Percentiles rank a stretch among this genome's conserved stretches.
Evolutionary conservation across 1,139 yeast genomes (phyloP).

Genomic region (Candida tropicalis): DNA sequence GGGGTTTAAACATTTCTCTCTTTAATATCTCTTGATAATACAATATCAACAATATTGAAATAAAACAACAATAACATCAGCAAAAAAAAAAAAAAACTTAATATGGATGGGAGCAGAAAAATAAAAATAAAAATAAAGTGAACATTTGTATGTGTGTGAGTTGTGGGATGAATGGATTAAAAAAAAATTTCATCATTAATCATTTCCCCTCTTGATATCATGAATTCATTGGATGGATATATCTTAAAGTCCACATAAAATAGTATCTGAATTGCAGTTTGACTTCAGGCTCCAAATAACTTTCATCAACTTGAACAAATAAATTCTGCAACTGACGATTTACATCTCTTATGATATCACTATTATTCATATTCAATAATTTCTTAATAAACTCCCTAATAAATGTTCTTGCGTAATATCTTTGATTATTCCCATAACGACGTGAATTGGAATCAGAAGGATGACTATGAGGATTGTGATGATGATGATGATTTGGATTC

Average conservation of each 20-base stretch:
- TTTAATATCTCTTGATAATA: no score
- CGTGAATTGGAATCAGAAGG: not conserved
- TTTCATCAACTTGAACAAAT: conserved; percentile 26
- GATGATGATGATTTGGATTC: not conserved
- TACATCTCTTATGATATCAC: conserved; percentile 16
- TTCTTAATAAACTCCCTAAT: conserved; percentile 25
- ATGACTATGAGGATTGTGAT: not conserved
- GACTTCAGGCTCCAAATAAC: conserved; percentile 24
- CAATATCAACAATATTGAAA: no score
- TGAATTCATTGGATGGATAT: conserved; percentile 9
- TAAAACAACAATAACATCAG: no score
- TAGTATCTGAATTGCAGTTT: conserved; percentile 19
- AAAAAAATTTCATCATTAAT: no score
- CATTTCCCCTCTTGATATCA: not conserved
- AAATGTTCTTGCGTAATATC: conserved; percentile 21
- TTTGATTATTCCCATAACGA: not conserved
- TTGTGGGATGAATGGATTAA: no score
- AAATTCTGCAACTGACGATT: conserved; percentile 22
- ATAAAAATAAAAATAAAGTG: no score
- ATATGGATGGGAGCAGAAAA: no score
- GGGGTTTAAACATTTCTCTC: no score
- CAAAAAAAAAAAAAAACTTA: no score
- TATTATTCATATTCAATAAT: conserved; percentile 21
- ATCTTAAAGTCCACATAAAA: conserved; percentile 18
- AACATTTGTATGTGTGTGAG: no score